Conservation (phyloP, 768 basidiomycete species). For the Leccinum sublutescens region DNA sequence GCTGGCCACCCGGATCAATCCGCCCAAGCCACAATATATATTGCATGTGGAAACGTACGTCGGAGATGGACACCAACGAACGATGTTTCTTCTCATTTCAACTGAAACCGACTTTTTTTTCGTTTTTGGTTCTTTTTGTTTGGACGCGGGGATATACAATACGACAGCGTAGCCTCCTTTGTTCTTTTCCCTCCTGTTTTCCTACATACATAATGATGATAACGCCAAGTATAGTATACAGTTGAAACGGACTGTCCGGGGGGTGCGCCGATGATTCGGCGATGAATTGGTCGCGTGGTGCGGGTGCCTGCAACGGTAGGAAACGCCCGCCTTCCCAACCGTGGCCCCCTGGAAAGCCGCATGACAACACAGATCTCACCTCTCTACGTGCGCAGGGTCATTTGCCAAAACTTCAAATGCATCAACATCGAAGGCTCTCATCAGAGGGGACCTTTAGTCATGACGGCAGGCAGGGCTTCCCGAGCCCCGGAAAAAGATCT, state of each 20-base stretch:
- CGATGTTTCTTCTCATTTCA: slow-evolving; percentile 8
- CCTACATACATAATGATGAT: slow-evolving; percentile 28
- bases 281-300: not conserved
- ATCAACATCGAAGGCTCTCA: slow-evolving; percentile 1
- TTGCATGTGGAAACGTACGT: slow-evolving; percentile 28
- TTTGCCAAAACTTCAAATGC: not conserved
- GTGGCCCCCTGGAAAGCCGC: not conserved
- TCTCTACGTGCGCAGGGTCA: slow-evolving; percentile 17
- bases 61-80: slow-evolving; percentile 29
- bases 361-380: slow-evolving; percentile 13
- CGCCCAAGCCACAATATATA: slow-evolving; percentile 19
- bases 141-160: slow-evolving; percentile 28
- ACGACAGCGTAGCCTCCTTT: slow-evolving; percentile 24
- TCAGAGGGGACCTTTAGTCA: not conserved
- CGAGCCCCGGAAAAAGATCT: not conserved
- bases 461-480: not conserved
- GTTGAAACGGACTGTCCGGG: slow-evolving; percentile 22
- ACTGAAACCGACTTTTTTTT: slow-evolving; percentile 13
- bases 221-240: slow-evolving; percentile 11
- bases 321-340: not conserved
- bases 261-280: not conserved
- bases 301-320: slow-evolving; percentile 17
- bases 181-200: slow-evolving; percentile 1
- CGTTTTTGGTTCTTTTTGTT: slow-evolving; percentile 18
- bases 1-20: slow-evolving; percentile 6